Base-by-base conservation (phyloP, 805 yeast genomes). In the Saccharomyces paradoxus region DNA sequence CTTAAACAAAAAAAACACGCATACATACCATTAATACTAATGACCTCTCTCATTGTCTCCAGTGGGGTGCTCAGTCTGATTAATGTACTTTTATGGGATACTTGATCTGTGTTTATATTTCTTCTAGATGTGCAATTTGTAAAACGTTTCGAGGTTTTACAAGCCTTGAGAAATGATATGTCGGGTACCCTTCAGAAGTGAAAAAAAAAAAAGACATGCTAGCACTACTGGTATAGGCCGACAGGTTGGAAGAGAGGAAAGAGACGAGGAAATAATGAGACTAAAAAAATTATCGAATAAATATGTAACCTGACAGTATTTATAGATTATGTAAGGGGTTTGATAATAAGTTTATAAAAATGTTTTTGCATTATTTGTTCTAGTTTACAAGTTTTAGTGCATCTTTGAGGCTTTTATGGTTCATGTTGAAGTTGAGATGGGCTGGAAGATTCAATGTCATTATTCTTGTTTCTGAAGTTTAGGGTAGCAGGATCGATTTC, bases 11-110 rank as follows among this genome's bases (percentile, higher is more conserved):
- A 17, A 14, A 44, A 44, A 7, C 10, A 12, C 17, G 2, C n/a
- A n/a, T 4, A 80, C 89, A 63, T 80, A 84, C 89, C 90, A 74
- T 88, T 89, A 69, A 88, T 81, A 78, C 95, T 88, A 71, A 88
- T 87, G 63, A 88, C 96, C 82, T 88, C 96, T 83, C 96, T 86
- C 96, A 88, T 88, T 50, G 37, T 22, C 21, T 21, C 17, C 9
- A 4, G 44, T 37, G 12, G 10, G 12, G 22, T 37, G 10, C 4
- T 37, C 17, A 37, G 44, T 10, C 26, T 44, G 26, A n/a, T 46
- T 10, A 17, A 17, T 9, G 49, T 8, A 12, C 21, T 46, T 8
- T 46, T 9, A 7, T 46, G 49, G 6, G 21, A 46, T 28, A n/a
- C 22, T 8, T 27, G 21, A 46, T 26, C 30, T 22, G 21, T 27